Evolutionary conservation across 2,329 filamentous ascomycete species (phyloP), one percentile per base, ranked within the genome.

Genomic region (Cladosporium sp.): DNA sequence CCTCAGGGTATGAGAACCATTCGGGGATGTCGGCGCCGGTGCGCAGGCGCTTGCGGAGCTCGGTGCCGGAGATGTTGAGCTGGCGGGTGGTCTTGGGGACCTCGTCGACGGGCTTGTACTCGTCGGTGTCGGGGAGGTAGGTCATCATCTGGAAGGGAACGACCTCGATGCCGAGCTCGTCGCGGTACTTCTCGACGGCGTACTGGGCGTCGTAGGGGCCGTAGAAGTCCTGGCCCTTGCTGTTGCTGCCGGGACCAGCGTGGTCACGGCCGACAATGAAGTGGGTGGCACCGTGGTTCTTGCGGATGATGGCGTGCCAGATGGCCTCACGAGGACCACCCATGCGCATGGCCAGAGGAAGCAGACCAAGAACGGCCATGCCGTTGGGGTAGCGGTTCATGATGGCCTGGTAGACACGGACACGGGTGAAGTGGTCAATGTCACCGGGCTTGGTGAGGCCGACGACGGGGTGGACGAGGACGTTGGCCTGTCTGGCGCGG

Each of bases 81-180:
- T 93, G 97, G 75, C 90, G 90, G 70, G 88, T 82, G 64, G 90
- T 91, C 70, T 86, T 80, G 68, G 87, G 80, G 61, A 99, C 93
- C 79, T 97, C 84, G 77, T 99, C 90, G 75, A 91, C 85, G 58
- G 94, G 94, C 68, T 85, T 86, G 82, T 99, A 99, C 82, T 97
- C 94, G 75, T 99, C 94, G 72, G 85, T 87, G 78, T 97, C 94
- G 66, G 94, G 94, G 59, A 97, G 88, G 79, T 97, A 99, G 63
- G 95, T 97, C 88, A 99, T 96, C 85, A 95, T 91, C 81, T 97
- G 93, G 88, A 99, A 99, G 66, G 94, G 91, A 64, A 99, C 94
- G 71, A 99, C 94, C 80, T 97, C 91, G 72, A 99, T 99, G 69
- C 93, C 94, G 61, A 99, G 89, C 83, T 99, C 94, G 65, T 91